These are phyloP conservation scores for Colletotrichum sojae DNA, from an alignment of 2,329 filamentous ascomycete species.

Conservation along the genomic window DNA sequence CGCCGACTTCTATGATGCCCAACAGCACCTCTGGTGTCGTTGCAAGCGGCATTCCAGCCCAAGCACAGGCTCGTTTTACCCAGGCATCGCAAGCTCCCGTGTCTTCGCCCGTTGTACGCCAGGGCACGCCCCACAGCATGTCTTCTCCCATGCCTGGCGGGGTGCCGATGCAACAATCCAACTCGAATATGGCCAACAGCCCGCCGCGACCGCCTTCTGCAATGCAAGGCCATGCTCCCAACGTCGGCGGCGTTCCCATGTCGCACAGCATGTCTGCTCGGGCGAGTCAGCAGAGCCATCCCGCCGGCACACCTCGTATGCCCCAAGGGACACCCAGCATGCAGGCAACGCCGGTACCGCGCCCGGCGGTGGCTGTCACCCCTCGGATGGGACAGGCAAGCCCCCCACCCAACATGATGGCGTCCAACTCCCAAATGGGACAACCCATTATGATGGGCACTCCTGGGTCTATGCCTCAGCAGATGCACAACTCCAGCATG, in stretches of 20 bases:
- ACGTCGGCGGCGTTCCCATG: constrained; percentile 68
- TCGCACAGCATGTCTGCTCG: constrained; percentile 74
- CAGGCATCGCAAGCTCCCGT: constrained; percentile 75
- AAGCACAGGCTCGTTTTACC: constrained; percentile 63
- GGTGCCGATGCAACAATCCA: constrained; percentile 75
- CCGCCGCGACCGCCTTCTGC: constrained; percentile 77
- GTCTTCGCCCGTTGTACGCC: constrained; percentile 76
- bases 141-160: constrained; percentile 76
- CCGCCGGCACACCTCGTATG: constrained; percentile 74
- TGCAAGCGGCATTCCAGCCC: constrained; percentile 58
- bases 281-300: constrained; percentile 77
- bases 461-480: constrained; percentile 49
- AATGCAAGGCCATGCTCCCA: constrained; percentile 70
- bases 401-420: constrained; percentile 72
- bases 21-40: constrained; percentile 53
- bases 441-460: constrained; percentile 64
- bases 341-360: constrained; percentile 71
- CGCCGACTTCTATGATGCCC: constrained; percentile 55
- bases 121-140: constrained; percentile 75
- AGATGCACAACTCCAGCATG: constrained; percentile 57
- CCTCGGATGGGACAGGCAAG: constrained; percentile 75
- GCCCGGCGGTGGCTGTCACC: constrained; percentile 67
- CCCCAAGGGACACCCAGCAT: constrained; percentile 74
- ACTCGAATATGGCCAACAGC: constrained; percentile 78
- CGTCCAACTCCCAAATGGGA: constrained; percentile 69